Evolutionary conservation across 352 stramenopile species (phyloP), one percentile per base, ranked within the genome.

Genomic region (Phytophthora agathidicida): DNA sequence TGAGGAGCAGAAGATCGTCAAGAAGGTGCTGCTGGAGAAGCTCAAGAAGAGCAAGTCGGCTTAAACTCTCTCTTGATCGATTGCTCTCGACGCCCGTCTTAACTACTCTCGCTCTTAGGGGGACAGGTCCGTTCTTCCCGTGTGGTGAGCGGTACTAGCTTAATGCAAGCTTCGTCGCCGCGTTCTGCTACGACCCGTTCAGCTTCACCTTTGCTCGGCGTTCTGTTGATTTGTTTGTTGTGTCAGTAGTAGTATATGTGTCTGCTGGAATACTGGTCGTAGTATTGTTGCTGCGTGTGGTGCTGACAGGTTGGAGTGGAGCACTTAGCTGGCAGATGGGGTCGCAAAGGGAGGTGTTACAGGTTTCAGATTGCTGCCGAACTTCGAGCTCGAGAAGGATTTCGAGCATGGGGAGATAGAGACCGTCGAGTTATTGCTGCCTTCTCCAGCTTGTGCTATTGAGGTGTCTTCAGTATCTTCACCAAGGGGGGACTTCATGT

Each of bases 1-100:
- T 80, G 97, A 99, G 81, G 97, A 99, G 85, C 96, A 99, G 77
- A 99, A 99, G 95, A 98, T 98, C 68, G 97, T 99, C 38, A 99
- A 99, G 96, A 98, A 98, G 84, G 89, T 99, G 51, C 86, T 99
- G 57, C 79, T 94, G 36, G 95, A 99, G 75, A 98, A 98, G 86
- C 69, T 91, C 57, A 88, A 86, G 70, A 90, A 93, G 76, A 71
- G 42, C 62, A 92, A 92, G 74, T 83, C 80, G 54, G 80, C 80
- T 28, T 90, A 90, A 81, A 46, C 39, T 30, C 11, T 20, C 44
- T 38, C 17, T 26, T 31, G 20, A 7, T 23, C 22, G 13, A 46
- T 4, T 10, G 23, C n/a, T 9, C 43, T 48, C 16, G 5, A 11
- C 16, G 43, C 17, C 20, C n/a, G 11, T 45, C 28, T 28, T 53